Conservation (phyloP, 441 rosid species). For the Mallotus japonicus region DNA sequence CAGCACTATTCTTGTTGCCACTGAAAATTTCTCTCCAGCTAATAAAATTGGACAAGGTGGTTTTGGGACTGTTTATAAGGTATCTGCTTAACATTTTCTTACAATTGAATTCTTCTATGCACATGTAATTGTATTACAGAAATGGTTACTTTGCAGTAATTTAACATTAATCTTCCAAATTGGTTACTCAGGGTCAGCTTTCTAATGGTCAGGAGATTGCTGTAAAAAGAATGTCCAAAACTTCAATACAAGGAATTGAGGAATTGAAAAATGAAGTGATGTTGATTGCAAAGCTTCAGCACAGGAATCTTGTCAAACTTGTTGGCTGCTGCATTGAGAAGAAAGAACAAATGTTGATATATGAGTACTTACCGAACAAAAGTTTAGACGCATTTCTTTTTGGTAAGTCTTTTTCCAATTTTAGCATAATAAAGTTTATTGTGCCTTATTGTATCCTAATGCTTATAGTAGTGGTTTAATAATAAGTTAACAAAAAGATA, state of each 20-base stretch:
- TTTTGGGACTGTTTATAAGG: slow-evolving; percentile 41
- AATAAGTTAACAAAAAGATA: background rate
- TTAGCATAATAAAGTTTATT: too few species aligned
- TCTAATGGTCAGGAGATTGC: slow-evolving; percentile 49
- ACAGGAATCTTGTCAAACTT: slow-evolving; percentile 57
- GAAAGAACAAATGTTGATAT: slow-evolving; percentile 58
- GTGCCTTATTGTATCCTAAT: too few species aligned
- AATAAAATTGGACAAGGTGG: slow-evolving; percentile 38
- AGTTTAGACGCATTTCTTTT: slow-evolving; percentile 56
- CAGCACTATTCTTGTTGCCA: slow-evolving; percentile 19
- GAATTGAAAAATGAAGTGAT: slow-evolving; percentile 32
- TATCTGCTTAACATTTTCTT: background rate
- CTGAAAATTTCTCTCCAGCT: slow-evolving; percentile 20
- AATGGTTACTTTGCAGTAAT: too few species aligned
- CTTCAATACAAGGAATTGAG: slow-evolving; percentile 53
- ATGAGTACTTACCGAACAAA: slow-evolving; percentile 55
- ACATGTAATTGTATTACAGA: too few species aligned
- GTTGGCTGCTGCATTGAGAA: slow-evolving; percentile 51
- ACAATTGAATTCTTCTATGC: background rate
- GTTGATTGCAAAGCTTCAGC: slow-evolving; percentile 61
- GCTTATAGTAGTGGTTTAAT: too few species aligned
- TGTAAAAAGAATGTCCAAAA: slow-evolving; percentile 48
- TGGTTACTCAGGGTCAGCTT: slow-evolving; percentile 43
- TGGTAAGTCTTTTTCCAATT: slow-evolving; percentile 27
- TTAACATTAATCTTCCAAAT: background rate